Conservation (phyloP, 495 filamentous ascomycete genomes). For the Oleoguttula mirabilis region DNA sequence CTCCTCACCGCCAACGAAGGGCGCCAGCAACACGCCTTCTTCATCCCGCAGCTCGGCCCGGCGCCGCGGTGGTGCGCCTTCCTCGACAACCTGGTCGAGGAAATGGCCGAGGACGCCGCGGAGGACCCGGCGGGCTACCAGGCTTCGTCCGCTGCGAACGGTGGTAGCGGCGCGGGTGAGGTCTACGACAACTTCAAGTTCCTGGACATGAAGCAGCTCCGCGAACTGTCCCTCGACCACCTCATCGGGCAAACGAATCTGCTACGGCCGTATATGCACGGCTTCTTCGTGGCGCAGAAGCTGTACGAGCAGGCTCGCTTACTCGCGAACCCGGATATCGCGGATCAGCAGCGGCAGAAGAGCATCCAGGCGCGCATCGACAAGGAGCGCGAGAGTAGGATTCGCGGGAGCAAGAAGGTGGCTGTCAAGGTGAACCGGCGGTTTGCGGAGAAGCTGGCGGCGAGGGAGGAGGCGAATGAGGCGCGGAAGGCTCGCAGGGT, state of each 20-base stretch:
- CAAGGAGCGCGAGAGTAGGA: slow-evolving; percentile 82
- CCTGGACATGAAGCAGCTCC: slow-evolving; percentile 73
- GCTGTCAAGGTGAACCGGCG: slow-evolving; percentile 78
- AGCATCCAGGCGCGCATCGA: slow-evolving; percentile 83
- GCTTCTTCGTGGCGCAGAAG: slow-evolving; percentile 87
- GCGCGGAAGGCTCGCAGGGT: slow-evolving; percentile 49
- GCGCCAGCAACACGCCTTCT: slow-evolving; percentile 82
- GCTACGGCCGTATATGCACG: slow-evolving; percentile 92
- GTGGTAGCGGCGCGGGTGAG: slow-evolving; percentile 38
- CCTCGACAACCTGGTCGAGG: slow-evolving; percentile 92
- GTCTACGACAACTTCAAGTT: slow-evolving; percentile 99
- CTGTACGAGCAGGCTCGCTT: slow-evolving; percentile 89
- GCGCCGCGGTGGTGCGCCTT: slow-evolving; percentile 94
- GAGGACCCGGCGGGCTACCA: slow-evolving; percentile 52
- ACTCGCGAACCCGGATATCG: slow-evolving; percentile 83
- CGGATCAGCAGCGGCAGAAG: slow-evolving; percentile 79
- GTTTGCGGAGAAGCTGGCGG: slow-evolving; percentile 70
- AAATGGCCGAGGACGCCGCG: slow-evolving; percentile 78
- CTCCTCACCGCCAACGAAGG: slow-evolving; percentile 93
- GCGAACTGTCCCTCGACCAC: slow-evolving; percentile 68
- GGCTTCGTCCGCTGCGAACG: background rate
- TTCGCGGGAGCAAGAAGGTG: slow-evolving; percentile 84
- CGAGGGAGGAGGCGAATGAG: slow-evolving; percentile 68
- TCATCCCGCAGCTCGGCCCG: slow-evolving; percentile 85
- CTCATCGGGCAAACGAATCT: slow-evolving; percentile 76